Conservation (phyloP, 1,139 yeast genomes). For the Komagataea norvegica region DNA sequence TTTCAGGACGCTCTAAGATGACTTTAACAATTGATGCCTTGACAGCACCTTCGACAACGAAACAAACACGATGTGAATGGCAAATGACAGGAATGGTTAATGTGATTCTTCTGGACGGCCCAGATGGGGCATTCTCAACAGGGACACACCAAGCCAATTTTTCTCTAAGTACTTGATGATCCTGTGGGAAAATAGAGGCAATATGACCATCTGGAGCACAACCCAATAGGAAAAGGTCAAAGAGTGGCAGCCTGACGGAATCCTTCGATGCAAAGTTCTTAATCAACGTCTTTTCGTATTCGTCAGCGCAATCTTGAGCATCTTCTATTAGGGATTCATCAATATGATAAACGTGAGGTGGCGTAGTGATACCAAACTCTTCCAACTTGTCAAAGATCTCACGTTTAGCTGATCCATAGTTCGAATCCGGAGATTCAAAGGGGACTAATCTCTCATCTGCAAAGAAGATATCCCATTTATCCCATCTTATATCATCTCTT, state of each 20-base stretch:
- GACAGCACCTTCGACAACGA: slow-evolving; percentile 93
- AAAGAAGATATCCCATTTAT: slow-evolving; percentile 92
- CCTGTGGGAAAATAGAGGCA: slow-evolving; percentile 88
- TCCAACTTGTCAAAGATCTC: slow-evolving; percentile 57
- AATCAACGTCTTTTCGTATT: slow-evolving; percentile 79
- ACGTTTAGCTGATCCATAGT: slow-evolving; percentile 84
- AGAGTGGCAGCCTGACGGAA: slow-evolving; percentile 90
- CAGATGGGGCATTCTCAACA: slow-evolving; percentile 86
- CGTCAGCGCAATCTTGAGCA: slow-evolving; percentile 93
- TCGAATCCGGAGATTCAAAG: slow-evolving; percentile 75
- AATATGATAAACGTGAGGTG: slow-evolving; percentile 77
- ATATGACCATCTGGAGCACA: slow-evolving; percentile 99
- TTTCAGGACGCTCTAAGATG: slow-evolving; percentile 96
- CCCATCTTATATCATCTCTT: slow-evolving; percentile 80
- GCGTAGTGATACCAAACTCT: slow-evolving; percentile 16
- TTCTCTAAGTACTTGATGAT: slow-evolving; percentile 81
- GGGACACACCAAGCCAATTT: slow-evolving; percentile 96
- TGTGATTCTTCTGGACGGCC: slow-evolving; percentile 85
- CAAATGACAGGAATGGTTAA: slow-evolving; percentile 92
- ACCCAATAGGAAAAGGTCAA: slow-evolving; percentile 84
- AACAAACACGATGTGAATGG: slow-evolving; percentile 88
- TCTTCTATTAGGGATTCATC: slow-evolving; percentile 73
- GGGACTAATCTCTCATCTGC: slow-evolving; percentile 97
- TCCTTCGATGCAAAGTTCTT: slow-evolving; percentile 95
- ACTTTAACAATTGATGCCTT: slow-evolving; percentile 91